Percentiles rank a stretch among this genome's conserved stretches.
Conservation (phyloP, 2,329 filamentous ascomycete species). For the Talaromyces sp. region DNA sequence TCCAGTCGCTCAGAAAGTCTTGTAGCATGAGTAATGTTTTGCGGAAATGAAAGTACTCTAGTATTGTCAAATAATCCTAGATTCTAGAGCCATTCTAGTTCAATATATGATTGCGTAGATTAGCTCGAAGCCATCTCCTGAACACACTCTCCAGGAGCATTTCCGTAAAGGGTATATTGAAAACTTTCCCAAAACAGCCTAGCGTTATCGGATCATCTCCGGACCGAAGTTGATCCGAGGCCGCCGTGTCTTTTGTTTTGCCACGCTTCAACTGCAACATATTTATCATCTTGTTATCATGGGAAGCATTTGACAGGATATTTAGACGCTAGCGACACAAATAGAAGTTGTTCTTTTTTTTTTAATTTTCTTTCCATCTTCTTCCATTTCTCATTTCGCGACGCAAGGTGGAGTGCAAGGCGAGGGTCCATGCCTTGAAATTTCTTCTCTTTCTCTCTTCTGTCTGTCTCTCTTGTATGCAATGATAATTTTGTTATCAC, state of each 20-base stretch:
- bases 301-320: not conserved
- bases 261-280: not conserved
- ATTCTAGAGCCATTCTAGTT: not conserved
- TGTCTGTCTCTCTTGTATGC: not conserved
- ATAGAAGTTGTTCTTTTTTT: not conserved
- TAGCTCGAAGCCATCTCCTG: not conserved
- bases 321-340: not conserved
- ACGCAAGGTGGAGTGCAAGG: slow-evolving; percentile 50
- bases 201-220: not conserved
- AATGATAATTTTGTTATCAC: not conserved
- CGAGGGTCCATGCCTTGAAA: slow-evolving; percentile 46
- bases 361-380: not conserved
- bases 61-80: not conserved
- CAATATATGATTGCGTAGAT: not conserved
- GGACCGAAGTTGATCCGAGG: not conserved
- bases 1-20: too few relatives aligned
- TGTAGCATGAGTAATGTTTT: too few relatives aligned
- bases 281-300: not conserved
- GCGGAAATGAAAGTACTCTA: too few relatives aligned
- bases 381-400: slow-evolving; percentile 28
- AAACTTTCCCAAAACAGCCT: not conserved
- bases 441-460: slow-evolving; percentile 21
- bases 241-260: not conserved
- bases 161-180: not conserved
- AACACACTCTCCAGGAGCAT: not conserved